These are phyloP conservation scores for Coemansia sp. DNA, from an alignment of 192 early-diverging fungal genomes.

Conservation along the genomic window DNA sequence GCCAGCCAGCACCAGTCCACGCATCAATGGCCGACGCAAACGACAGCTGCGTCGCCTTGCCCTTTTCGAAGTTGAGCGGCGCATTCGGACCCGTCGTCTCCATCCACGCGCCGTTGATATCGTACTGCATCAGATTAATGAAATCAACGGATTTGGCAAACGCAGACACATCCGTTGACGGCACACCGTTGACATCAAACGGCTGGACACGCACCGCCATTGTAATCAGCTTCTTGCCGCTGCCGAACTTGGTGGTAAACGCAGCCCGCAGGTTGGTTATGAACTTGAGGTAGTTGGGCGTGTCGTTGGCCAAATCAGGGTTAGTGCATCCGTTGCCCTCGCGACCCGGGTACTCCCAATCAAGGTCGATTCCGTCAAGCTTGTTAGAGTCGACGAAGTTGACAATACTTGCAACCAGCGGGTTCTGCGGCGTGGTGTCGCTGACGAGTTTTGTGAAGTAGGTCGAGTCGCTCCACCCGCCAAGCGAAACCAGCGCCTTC, in stretches of 20 bases:
- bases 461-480: conserved; percentile 68
- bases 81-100: conserved; percentile 62
- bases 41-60: conserved; percentile 37
- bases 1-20: conserved; percentile 64
- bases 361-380: conserved; percentile 73
- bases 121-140: conserved; percentile 74
- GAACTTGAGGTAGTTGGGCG: conserved; percentile 62
- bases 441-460: conserved; percentile 57
- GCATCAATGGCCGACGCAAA: conserved; percentile 53
- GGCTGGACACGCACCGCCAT: conserved; percentile 65
- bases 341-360: conserved; percentile 69
- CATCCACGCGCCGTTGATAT: conserved; percentile 62
- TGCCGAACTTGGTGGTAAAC: conserved; percentile 29
- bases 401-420: conserved; percentile 54
- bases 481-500: conserved; percentile 67
- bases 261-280: conserved; percentile 57
- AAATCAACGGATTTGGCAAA: conserved; percentile 65
- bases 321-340: conserved; percentile 35
- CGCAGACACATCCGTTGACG: conserved; percentile 57
- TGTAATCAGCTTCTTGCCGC: conserved; percentile 59
- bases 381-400: conserved; percentile 52
- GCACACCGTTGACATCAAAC: conserved; percentile 55
- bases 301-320: conserved; percentile 59
- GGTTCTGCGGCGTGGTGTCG: conserved; percentile 17
- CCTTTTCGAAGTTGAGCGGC: conserved; percentile 51